Percentiles rank a stretch among this genome's conserved stretches.
Evolutionary conservation across 306 rosid species (phyloP).

Genomic region (Glycine latifolia): DNA sequence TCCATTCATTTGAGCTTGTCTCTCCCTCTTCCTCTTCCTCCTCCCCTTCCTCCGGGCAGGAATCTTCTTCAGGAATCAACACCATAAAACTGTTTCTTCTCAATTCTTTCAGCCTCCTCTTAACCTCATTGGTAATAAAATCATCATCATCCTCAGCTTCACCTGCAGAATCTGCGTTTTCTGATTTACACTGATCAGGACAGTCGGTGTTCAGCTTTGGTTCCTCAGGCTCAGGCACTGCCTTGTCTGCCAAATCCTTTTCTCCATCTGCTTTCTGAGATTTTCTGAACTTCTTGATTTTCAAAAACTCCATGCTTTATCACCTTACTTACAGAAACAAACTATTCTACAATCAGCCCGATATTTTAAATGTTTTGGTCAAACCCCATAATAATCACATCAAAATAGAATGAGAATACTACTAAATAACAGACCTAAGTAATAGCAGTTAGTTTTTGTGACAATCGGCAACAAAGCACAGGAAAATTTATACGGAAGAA

Average conservation of each 20-base stretch:
- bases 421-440: no score
- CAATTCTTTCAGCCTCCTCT: slow-evolving; percentile 91
- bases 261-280: slow-evolving; percentile 61
- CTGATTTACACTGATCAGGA: slow-evolving; percentile 58
- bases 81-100: slow-evolving; percentile 96
- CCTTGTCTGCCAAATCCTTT: slow-evolving; percentile 54
- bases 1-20: slow-evolving; percentile 79
- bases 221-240: slow-evolving; percentile 61
- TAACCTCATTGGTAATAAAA: slow-evolving; percentile 86
- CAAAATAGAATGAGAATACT: no score
- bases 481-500: background rate
- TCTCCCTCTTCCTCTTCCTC: slow-evolving; percentile 78
- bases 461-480: background rate
- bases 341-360: background rate
- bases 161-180: slow-evolving; percentile 55
- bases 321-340: slow-evolving; percentile 36
- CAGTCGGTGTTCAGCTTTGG: slow-evolving; percentile 50
- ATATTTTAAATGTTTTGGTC: slow-evolving; percentile 28
- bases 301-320: slow-evolving; percentile 73
- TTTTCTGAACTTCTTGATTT: slow-evolving; percentile 72
- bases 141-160: slow-evolving; percentile 90
- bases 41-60: slow-evolving; percentile 78
- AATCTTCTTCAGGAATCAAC: slow-evolving; percentile 94
- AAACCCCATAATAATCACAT: background rate
- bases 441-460: no score